Evolutionary conservation across 345 rosid genomes (phyloP), one percentile per base, ranked within the genome.

Genomic region (Litchi chinensis): DNA sequence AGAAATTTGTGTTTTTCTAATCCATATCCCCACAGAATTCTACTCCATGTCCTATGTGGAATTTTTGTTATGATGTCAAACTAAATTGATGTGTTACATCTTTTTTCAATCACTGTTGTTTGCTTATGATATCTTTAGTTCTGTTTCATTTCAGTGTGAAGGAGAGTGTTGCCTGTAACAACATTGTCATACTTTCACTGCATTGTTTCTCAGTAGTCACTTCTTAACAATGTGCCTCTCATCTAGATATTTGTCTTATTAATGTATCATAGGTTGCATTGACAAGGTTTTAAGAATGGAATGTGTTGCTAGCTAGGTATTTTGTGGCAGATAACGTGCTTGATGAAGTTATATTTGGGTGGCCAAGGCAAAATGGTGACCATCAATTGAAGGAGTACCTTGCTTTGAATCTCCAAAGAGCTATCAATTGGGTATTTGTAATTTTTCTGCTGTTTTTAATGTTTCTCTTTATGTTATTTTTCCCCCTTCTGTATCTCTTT

Each of bases 321-420:
- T 95, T 92, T 82, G 87, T 95, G 73, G 91, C 97, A 19, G 98
- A 95, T 86, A 95, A 85, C 26, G 88, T 95, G 65, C 93, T 92
- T 71, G 98, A 90, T 79, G 98, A 95, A 75, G 86, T 93, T 79
- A 90, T 89, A 57, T 92, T 95, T 88, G 98, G 99, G 65, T 93
- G 97, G 97, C 97, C 99, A 74, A 89, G 97, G 86, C 88, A 87
- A 88, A 93, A 86, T 82, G 87, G 88, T 69, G 85, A 85, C 83
- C 76, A 81, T 77, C 91, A 90, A 71, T 78, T 88, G 54, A 92
- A 87, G 82, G 92, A 93, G 87, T 83, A 82, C 26, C 84, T 95
- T 84, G 87, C 90, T 76, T 78, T 88, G 46, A 91, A 89, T 82
- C 93, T 95, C 76, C 96, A 95, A 83, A 89, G 90, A 86, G 99